A percentile compares a stretch with the other conserved stretches of the same genome.
These are phyloP conservation scores for Sisymbrium altissimum DNA, from an alignment of 345 rosid genomes.

Conservation along the genomic window DNA sequence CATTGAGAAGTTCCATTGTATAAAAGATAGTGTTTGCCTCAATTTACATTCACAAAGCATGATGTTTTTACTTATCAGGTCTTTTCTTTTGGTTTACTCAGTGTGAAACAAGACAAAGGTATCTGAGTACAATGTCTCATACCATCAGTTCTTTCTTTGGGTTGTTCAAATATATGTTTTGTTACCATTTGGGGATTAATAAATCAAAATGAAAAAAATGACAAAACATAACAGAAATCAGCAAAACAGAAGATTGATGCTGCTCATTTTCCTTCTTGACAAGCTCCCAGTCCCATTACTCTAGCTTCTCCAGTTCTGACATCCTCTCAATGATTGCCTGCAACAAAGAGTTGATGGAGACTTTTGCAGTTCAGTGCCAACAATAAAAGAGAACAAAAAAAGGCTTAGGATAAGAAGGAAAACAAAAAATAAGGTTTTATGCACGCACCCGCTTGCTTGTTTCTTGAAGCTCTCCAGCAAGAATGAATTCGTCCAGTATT, in stretches of 20 bases:
- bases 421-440: neutral
- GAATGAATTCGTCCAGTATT: slow-evolving; percentile 95
- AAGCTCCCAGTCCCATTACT: slow-evolving; percentile 32
- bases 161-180: neutral
- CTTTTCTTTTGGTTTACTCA: neutral
- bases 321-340: slow-evolving; percentile 90
- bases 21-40: no score
- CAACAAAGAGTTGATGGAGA: neutral
- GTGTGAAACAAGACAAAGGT: neutral
- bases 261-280: neutral
- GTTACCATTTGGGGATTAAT: neutral
- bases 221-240: neutral
- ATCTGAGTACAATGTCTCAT: neutral
- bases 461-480: slow-evolving; percentile 99
- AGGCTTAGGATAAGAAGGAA: neutral
- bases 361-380: neutral
- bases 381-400: neutral
- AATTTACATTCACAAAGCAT: neutral
- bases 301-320: slow-evolving; percentile 90
- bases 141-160: neutral
- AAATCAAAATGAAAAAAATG: neutral
- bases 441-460: slow-evolving; percentile 55
- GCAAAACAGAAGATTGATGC: neutral
- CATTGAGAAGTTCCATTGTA: no score
- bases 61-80: neutral